Conservation (phyloP, 1,284 basidiomycete genomes). For the Xerocomus amazonicus region DNA sequence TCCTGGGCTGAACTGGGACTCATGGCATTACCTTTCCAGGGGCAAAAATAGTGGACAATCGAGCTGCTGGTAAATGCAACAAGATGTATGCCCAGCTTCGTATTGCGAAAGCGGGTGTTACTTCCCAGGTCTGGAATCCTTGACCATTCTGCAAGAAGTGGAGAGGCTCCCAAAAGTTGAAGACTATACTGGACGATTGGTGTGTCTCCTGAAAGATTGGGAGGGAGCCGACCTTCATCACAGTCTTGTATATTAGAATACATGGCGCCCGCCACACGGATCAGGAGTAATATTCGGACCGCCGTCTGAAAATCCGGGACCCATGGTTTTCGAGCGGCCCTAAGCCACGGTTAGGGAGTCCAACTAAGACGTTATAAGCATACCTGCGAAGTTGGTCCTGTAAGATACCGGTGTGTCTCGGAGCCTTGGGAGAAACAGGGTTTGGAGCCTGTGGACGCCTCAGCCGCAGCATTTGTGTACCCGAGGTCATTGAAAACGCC, state of each 20-base stretch:
- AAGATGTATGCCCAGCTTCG: conserved; percentile 93
- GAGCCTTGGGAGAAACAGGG: conserved; percentile 29
- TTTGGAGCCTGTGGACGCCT: conserved; percentile 47
- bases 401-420: conserved; percentile 60
- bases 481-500: conserved; percentile 28
- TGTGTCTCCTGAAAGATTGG: neutral
- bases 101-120: conserved; percentile 86
- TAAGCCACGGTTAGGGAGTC: conserved; percentile 27
- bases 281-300: conserved; percentile 77
- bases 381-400: conserved; percentile 75
- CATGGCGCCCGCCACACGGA: conserved; percentile 88
- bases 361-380: conserved; percentile 8
- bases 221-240: conserved; percentile 75
- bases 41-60: conserved; percentile 40
- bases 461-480: conserved; percentile 53
- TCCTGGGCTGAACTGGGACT: conserved; percentile 1
- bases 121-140: conserved; percentile 98
- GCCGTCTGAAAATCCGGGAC: conserved; percentile 80
- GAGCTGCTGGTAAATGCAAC: conserved; percentile 65
- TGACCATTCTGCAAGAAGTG: conserved; percentile 83
- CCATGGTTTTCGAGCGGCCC: conserved; percentile 74
- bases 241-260: conserved; percentile 96
- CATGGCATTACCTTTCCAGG: conserved; percentile 47
- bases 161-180: conserved; percentile 98
- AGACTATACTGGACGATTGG: conserved; percentile 56